Conservation (phyloP, 768 basidiomycete genomes). For the Austroboletus eburneus region DNA sequence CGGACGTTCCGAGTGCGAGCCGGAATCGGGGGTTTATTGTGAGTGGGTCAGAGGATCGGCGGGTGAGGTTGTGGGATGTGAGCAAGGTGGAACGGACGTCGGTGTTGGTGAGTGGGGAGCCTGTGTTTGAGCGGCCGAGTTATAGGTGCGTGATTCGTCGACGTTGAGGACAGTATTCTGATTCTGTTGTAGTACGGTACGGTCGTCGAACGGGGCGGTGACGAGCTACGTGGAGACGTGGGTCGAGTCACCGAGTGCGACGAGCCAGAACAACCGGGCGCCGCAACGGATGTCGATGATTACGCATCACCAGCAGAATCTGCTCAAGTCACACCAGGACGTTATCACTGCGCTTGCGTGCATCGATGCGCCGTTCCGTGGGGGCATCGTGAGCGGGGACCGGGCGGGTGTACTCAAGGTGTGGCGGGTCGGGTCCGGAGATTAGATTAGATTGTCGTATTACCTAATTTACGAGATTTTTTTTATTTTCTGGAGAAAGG, state of each 20-base stretch:
- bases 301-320: conserved; percentile 76
- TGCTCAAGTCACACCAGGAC: conserved; percentile 87
- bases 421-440: conserved; percentile 67
- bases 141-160: conserved; percentile 80
- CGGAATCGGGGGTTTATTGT: conserved; percentile 69
- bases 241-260: conserved; percentile 38
- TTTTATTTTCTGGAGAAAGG: conserved; percentile 7
- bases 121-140: conserved; percentile 67
- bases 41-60: conserved; percentile 87
- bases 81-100: conserved; percentile 65
- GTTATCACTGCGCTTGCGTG: conserved; percentile 81
- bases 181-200: conserved; percentile 28
- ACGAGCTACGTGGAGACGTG: conserved; percentile 64
- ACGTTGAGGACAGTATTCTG: too few relatives aligned
- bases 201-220: conserved; percentile 38
- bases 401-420: conserved; percentile 87
- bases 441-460: conserved; percentile 26
- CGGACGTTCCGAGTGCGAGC: conserved; percentile 37
- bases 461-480: too few relatives aligned
- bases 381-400: conserved; percentile 90
- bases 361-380: conserved; percentile 90
- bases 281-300: conserved; percentile 75
- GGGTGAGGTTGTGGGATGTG: conserved; percentile 86
- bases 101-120: conserved; percentile 75
- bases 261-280: conserved; percentile 58